Percentiles rank a stretch among this genome's conserved stretches.
Evolutionary conservation across 352 stramenopile species (phyloP).

Genomic region (Phytophthora parvispora): DNA sequence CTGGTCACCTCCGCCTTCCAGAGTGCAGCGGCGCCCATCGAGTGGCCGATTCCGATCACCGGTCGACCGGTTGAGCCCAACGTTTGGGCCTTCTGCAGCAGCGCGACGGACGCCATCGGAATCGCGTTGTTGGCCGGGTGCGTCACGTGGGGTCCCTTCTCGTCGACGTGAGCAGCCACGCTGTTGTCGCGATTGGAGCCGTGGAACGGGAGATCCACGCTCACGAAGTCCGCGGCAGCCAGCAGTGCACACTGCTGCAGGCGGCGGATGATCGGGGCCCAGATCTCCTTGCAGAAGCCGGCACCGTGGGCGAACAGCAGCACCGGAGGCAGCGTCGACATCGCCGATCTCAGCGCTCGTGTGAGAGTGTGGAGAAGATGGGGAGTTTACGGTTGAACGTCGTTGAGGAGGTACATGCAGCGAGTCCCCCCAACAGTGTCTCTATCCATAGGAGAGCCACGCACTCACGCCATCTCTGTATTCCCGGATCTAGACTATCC

Average conservation of each 20-base stretch:
- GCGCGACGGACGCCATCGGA: conserved; percentile 13
- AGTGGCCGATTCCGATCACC: conserved; percentile 67
- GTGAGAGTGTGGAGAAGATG: no score
- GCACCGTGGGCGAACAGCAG: conserved; percentile 60
- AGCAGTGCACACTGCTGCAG: conserved; percentile 33
- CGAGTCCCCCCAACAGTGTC: neutral
- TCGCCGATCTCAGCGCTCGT: no score
- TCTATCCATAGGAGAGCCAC: neutral
- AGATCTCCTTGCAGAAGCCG: conserved; percentile 62
- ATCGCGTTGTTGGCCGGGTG: conserved; percentile 53
- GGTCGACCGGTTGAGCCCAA: conserved; percentile 7
- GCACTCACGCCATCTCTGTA: neutral
- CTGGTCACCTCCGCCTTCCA: conserved; percentile 38
- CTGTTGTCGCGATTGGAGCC: conserved; percentile 50
- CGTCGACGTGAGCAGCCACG: conserved; percentile 31
- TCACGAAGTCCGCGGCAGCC: conserved; percentile 12
- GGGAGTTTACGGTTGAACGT: no score
- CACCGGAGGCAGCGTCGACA: conserved; percentile 22
- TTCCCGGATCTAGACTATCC: neutral
- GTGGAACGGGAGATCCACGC: conserved; percentile 56
- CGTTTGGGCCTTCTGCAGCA: conserved; percentile 20
- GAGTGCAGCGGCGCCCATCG: conserved; percentile 46
- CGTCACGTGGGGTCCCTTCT: conserved; percentile 34
- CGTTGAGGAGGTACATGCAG: no score
- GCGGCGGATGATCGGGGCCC: conserved; percentile 47